phyloP scores from a whole-genome alignment of 257 asterid species.

The Scutellaria barbata region DNA sequence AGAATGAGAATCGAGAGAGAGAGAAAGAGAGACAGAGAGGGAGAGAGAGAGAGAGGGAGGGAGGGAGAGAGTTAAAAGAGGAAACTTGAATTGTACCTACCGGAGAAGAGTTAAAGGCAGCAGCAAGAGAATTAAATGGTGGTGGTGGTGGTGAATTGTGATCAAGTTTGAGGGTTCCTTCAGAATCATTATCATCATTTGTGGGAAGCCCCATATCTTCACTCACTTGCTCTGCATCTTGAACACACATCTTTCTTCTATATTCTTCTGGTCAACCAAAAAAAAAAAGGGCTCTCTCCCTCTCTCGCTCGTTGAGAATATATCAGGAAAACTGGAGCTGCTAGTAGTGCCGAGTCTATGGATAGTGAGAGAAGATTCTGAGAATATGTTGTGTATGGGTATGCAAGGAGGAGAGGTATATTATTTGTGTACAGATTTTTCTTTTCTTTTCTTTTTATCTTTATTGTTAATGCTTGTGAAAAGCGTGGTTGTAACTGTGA shows the following conservation, averaged over 20 bases:
- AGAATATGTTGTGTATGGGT: conserved; percentile 57
- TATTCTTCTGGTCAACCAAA: conserved; percentile 20
- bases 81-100: conserved; percentile 44
- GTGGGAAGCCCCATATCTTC: conserved; percentile 52
- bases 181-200: conserved; percentile 36
- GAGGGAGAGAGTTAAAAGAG: no score
- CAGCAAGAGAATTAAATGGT: conserved; percentile 36
- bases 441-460: neutral
- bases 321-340: conserved; percentile 19
- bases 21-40: neutral
- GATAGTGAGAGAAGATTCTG: conserved; percentile 59
- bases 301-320: conserved; percentile 35
- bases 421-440: neutral
- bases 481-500: conserved; percentile 36
- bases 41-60: no score
- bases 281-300: conserved; percentile 24
- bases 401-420: conserved; percentile 26
- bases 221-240: conserved; percentile 69
- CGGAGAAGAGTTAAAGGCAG: conserved; percentile 53
- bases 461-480: conserved; percentile 36
- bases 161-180: conserved; percentile 43
- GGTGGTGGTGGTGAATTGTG: conserved; percentile 22
- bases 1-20: neutral
- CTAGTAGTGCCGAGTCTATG: conserved; percentile 17
- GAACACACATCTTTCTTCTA: conserved; percentile 61